Percentiles rank a stretch among this genome's conserved stretches.
These are phyloP conservation scores for Linaria vulgaris DNA, from an alignment of 257 asterid species.

Conservation along the genomic window DNA sequence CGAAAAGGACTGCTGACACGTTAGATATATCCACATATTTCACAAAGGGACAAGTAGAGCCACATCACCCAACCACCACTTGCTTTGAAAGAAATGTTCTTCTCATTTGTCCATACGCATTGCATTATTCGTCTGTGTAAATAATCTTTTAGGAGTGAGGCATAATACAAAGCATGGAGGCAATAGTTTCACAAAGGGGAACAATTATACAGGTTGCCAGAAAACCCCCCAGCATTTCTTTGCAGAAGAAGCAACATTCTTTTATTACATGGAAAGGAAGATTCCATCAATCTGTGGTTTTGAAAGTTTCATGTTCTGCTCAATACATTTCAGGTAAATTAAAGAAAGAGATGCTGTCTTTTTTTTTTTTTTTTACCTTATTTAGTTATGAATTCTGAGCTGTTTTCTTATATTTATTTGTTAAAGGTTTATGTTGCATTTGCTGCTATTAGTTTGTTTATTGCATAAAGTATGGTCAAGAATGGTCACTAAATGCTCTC, in stretches of 20 bases:
- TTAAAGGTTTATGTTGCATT: too few relatives aligned
- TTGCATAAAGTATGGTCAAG: too few relatives aligned
- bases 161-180: constrained; percentile 79
- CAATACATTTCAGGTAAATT: constrained; percentile 60
- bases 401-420: not conserved
- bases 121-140: too few relatives aligned
- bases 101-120: too few relatives aligned
- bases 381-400: not conserved
- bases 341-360: not conserved
- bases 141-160: too few relatives aligned
- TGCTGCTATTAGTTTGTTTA: too few relatives aligned
- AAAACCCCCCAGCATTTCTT: constrained; percentile 45
- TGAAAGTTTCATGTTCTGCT: constrained; percentile 62
- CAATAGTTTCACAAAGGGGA: constrained; percentile 42
- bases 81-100: too few relatives aligned
- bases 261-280: constrained; percentile 32
- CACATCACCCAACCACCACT: too few relatives aligned
- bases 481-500: constrained; percentile 13
- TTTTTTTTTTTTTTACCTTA: not conserved
- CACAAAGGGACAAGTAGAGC: too few relatives aligned
- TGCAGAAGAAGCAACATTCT: constrained; percentile 32
- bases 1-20: too few relatives aligned
- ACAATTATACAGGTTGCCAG: constrained; percentile 37
- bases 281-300: constrained; percentile 25
- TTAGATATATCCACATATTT: too few relatives aligned